Percentiles rank a stretch among this genome's conserved stretches.
phyloP scores from a whole-genome alignment of 768 basidiomycete genomes.

The Russula lepida region DNA sequence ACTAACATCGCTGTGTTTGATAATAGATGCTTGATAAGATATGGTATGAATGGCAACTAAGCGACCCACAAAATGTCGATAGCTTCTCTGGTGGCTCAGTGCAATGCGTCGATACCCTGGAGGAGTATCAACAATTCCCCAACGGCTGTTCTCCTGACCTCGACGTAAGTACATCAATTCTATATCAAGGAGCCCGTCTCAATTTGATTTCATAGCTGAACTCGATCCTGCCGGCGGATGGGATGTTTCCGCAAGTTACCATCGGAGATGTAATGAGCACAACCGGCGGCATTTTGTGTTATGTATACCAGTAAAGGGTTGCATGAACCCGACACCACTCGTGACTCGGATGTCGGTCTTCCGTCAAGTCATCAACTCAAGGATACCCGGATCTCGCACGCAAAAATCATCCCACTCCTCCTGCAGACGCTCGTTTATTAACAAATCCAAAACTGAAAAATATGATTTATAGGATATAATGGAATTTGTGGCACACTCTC shows the following conservation, averaged over 20 bases:
- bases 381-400: background rate
- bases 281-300: conserved; percentile 29
- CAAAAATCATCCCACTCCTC: background rate
- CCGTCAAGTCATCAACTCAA: background rate
- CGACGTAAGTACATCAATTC: conserved; percentile 12
- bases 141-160: conserved; percentile 25
- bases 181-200: background rate
- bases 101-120: conserved; percentile 23
- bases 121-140: conserved; percentile 23
- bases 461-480: too few species aligned
- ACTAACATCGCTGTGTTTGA: background rate
- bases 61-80: conserved; percentile 22
- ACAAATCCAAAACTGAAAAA: background rate
- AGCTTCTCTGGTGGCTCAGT: conserved; percentile 30
- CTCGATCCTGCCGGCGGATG: conserved; percentile 26
- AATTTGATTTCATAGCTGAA: conserved; percentile 21
- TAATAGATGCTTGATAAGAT: conserved; percentile 32
- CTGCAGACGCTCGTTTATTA: background rate
- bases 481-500: too few species aligned
- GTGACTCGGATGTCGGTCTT: background rate
- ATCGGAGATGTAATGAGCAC: conserved; percentile 29
- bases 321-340: background rate
- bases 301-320: conserved; percentile 27
- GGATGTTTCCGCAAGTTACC: conserved; percentile 23
- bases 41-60: conserved; percentile 32